Percentiles rank a stretch among this genome's conserved stretches.
Evolutionary conservation across 2,329 filamentous ascomycete genomes (phyloP).

Genomic region (Geosmithia putterillii): DNA sequence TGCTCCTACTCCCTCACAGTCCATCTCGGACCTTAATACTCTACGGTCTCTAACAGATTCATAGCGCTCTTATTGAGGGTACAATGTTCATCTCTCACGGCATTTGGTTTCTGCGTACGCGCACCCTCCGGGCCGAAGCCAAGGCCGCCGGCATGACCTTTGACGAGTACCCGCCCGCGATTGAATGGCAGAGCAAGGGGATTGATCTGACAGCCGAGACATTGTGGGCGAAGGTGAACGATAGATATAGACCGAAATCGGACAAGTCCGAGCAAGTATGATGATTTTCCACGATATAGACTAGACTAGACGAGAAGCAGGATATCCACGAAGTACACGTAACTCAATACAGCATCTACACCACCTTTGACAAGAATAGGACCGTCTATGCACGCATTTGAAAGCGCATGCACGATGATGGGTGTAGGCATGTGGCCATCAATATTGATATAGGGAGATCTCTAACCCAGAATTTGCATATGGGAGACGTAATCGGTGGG

Average conservation of each 20-base stretch:
- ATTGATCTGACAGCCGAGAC: neutral
- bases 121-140: neutral
- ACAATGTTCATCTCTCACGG: neutral
- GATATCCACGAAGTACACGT: too few relatives aligned
- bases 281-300: too few relatives aligned
- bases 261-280: slow-evolving; percentile 35
- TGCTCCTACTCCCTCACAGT: neutral
- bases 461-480: too few relatives aligned
- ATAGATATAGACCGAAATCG: neutral
- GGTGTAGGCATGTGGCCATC: too few relatives aligned
- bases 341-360: too few relatives aligned
- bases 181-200: neutral
- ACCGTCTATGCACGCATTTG: too few relatives aligned
- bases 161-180: neutral
- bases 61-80: neutral
- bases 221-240: neutral
- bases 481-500: too few relatives aligned
- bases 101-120: neutral
- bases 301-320: too few relatives aligned
- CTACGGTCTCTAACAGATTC: neutral
- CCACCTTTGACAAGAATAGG: too few relatives aligned
- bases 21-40: neutral
- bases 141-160: neutral
- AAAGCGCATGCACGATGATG: too few relatives aligned
- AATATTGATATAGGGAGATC: too few relatives aligned